Base-by-base conservation (phyloP, 257 asterid genomes). In the Jasminum sambac region DNA sequence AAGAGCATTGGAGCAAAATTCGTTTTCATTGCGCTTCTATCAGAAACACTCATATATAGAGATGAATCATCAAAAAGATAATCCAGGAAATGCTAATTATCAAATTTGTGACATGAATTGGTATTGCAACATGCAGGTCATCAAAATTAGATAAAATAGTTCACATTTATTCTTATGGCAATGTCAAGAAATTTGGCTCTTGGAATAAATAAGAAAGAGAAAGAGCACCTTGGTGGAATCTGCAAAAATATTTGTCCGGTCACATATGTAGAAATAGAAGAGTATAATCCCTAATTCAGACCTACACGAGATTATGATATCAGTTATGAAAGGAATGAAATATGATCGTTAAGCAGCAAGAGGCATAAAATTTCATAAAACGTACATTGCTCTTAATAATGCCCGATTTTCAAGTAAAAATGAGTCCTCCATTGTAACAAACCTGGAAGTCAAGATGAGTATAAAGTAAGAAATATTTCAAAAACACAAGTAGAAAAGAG, bases 231-330 rank as follows among this genome's bases (percentile, higher is more conserved):
- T 91, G 60, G 85, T 84, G 34, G 99, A 89, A 76, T 89, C 97
- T 65, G 92, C 87, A 81, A 94, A 84, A 41, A 94, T 26, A 76
- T 81, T 79, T 71, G 99, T 94, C 21, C 99, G 96, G 78, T 94
- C 99, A 63, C 96, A 91, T 30, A 91, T 39, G 90, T 89, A 94
- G 77, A 86, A 89, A 75, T 89, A 94, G 84, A 86, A 73, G 73
- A 94, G 77, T 69, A 94, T 88, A 77, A 84, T 90, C 67, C 97
- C 99, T 69, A 91, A 86, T 83, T 94, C 99, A 68, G 99, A 83
- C 95, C 99, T 94, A 85, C 76, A 72, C 30, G 43, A 77, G 59
- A 82, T 75, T 70, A 63, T 40, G 73, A 63, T 37, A 74, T 66
- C 11, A 48, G 69, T 57, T 9, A 71, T 72, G 59, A 79, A 67